These are phyloP conservation scores for Cladorrhinum samala DNA, from an alignment of 495 filamentous ascomycete species.

Conservation along the genomic window DNA sequence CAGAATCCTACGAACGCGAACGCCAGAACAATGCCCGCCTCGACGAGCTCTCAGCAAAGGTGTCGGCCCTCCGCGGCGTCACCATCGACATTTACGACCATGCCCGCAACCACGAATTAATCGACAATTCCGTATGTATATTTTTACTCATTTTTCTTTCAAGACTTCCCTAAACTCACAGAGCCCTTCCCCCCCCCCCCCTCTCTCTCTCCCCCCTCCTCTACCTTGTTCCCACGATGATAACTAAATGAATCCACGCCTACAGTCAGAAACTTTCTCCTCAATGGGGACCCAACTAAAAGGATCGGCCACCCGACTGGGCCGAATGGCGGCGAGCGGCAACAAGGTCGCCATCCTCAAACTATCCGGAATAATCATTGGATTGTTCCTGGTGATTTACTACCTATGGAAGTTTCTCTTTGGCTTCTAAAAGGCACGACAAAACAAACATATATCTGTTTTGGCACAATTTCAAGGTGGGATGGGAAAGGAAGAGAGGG, in stretches of 20 bases:
- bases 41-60: conserved; percentile 81
- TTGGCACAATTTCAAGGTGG: no score
- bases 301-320: conserved; percentile 77
- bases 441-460: neutral
- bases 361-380: conserved; percentile 76
- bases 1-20: conserved; percentile 93
- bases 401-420: conserved; percentile 64
- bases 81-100: conserved; percentile 98
- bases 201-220: neutral
- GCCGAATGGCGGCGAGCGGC: conserved; percentile 84
- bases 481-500: no score
- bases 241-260: neutral
- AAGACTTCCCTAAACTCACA: no score
- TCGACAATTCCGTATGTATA: conserved; percentile 76
- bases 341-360: conserved; percentile 89
- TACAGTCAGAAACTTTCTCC: conserved; percentile 52
- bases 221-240: no score
- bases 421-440: conserved; percentile 28
- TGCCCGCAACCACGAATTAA: conserved; percentile 75
- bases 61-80: conserved; percentile 85
- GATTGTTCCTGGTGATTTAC: conserved; percentile 65
- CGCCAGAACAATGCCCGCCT: conserved; percentile 94
- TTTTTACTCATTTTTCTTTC: no score
- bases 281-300: conserved; percentile 62
- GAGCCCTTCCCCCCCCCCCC: neutral